Percentiles rank a stretch among this genome's conserved stretches.
Conservation (phyloP, 2,329 filamentous ascomycete species). For the Cladosporium sp. region DNA sequence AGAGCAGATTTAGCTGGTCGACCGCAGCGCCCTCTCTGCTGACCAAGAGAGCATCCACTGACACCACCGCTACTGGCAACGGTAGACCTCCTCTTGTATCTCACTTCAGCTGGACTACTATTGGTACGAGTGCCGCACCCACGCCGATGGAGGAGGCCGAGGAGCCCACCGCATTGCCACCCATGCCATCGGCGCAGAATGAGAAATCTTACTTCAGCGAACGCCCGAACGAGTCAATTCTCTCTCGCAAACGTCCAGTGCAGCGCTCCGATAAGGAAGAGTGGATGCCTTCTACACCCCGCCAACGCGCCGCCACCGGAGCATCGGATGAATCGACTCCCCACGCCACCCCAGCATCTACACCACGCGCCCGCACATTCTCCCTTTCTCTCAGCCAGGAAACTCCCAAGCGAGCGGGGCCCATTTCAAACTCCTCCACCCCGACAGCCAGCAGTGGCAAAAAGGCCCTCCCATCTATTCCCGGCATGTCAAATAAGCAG, state of each 20-base stretch:
- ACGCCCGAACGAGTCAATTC: slow-evolving; percentile 33
- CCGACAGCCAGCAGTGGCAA: slow-evolving; percentile 21
- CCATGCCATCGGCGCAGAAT: slow-evolving; percentile 8
- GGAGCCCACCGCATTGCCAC: slow-evolving; percentile 2
- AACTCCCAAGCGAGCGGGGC: background rate
- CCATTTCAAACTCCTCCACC: slow-evolving; percentile 11
- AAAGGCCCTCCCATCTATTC: slow-evolving; percentile 37
- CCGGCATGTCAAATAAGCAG: slow-evolving; percentile 43
- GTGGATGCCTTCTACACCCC: slow-evolving; percentile 26
- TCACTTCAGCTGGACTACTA: slow-evolving; percentile 46
- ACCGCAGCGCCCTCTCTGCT: slow-evolving; percentile 31
- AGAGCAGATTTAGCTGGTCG: slow-evolving; percentile 39
- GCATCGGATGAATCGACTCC: slow-evolving; percentile 5
- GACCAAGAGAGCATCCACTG: slow-evolving; percentile 25
- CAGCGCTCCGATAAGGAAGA: slow-evolving; percentile 32
- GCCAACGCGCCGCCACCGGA: slow-evolving; percentile 2
- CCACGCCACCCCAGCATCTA: slow-evolving; percentile 7
- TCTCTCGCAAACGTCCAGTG: slow-evolving; percentile 35
- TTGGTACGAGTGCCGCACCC: slow-evolving; percentile 26
- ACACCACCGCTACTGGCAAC: slow-evolving; percentile 26
- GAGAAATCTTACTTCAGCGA: slow-evolving; percentile 11
- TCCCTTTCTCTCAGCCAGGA: slow-evolving; percentile 10
- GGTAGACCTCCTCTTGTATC: slow-evolving; percentile 29
- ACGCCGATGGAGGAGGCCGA: slow-evolving; percentile 19
- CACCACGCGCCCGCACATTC: slow-evolving; percentile 27